Evolutionary conservation across 176 grass and related monocot genomes (phyloP).

Genomic region (Phoenix roebelenii): DNA sequence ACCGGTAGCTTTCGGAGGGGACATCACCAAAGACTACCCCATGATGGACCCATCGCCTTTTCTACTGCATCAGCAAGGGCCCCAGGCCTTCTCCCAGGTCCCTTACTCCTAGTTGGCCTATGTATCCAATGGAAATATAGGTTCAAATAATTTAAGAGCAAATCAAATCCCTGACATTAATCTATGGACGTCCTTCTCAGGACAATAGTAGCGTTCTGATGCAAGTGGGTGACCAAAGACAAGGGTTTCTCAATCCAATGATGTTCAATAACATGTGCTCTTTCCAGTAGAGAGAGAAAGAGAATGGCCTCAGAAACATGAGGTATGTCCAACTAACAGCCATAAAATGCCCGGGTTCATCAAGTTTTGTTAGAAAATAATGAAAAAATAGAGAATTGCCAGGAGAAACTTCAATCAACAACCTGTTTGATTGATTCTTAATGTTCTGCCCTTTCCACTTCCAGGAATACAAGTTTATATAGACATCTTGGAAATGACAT

Average conservation of each 20-base stretch:
- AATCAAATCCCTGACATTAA: slow-evolving; percentile 13
- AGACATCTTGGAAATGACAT: no score
- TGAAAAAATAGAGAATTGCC: no score
- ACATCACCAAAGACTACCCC: neutral
- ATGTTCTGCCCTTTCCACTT: no score
- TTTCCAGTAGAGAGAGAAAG: slow-evolving; percentile 55
- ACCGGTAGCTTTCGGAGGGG: slow-evolving; percentile 1
- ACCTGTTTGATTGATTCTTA: no score
- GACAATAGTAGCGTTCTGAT: slow-evolving; percentile 42
- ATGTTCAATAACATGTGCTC: slow-evolving; percentile 60
- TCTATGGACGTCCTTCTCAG: slow-evolving; percentile 26
- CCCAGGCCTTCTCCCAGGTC: slow-evolving; percentile 58
- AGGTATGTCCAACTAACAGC: neutral
- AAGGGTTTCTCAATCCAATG: slow-evolving; percentile 55
- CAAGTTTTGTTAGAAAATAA: no score
- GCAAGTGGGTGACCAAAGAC: slow-evolving; percentile 53
- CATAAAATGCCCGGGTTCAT: no score
- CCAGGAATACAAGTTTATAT: no score
- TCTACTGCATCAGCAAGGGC: slow-evolving; percentile 38
- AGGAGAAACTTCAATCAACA: no score
- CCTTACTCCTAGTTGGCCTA: neutral
- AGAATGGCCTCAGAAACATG: slow-evolving; percentile 6
- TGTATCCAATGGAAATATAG: no score
- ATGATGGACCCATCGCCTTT: slow-evolving; percentile 25
- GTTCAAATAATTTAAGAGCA: no score